phyloP scores from a whole-genome alignment of 139 green algal genomes.

The Yamagishiella unicocca region DNA sequence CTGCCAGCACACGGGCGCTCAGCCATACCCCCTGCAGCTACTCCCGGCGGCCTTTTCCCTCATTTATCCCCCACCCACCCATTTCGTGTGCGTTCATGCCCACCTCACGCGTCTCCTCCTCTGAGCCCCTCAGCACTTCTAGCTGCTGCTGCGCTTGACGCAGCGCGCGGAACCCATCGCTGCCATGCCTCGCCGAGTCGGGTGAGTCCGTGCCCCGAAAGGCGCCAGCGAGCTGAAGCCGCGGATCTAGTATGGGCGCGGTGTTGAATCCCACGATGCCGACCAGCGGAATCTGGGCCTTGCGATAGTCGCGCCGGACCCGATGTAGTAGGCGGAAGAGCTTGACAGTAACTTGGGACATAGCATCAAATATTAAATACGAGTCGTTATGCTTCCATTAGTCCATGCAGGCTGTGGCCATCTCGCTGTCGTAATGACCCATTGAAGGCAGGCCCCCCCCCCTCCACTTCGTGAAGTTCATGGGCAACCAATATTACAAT shows the following conservation, averaged over 20 bases:
- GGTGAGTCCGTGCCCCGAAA: neutral
- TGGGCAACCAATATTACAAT: too few species aligned
- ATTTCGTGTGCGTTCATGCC: too few species aligned
- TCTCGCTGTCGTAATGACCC: too few species aligned
- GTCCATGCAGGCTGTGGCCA: too few species aligned
- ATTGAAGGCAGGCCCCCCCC: too few species aligned
- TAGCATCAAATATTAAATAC: too few species aligned
- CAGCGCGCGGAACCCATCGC: conserved; percentile 27
- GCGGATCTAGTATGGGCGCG: neutral
- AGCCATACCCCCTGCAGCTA: too few species aligned
- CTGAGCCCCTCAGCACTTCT: neutral
- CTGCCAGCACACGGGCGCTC: too few species aligned
- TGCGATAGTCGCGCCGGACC: neutral
- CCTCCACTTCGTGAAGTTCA: too few species aligned
- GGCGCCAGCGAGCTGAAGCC: neutral
- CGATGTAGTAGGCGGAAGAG: conserved; percentile 13
- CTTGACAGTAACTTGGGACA: neutral
- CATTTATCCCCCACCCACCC: too few species aligned
- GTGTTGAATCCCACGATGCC: neutral
- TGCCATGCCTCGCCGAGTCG: neutral
- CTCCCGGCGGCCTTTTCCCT: too few species aligned
- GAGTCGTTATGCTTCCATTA: too few species aligned
- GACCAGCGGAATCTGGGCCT: conserved; percentile 11
- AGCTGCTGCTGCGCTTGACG: conserved; percentile 32
- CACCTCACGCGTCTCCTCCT: conserved; percentile 41